Evolutionary conservation across 1,284 basidiomycete species (phyloP).

Genomic region (Athelia psychrophila): DNA sequence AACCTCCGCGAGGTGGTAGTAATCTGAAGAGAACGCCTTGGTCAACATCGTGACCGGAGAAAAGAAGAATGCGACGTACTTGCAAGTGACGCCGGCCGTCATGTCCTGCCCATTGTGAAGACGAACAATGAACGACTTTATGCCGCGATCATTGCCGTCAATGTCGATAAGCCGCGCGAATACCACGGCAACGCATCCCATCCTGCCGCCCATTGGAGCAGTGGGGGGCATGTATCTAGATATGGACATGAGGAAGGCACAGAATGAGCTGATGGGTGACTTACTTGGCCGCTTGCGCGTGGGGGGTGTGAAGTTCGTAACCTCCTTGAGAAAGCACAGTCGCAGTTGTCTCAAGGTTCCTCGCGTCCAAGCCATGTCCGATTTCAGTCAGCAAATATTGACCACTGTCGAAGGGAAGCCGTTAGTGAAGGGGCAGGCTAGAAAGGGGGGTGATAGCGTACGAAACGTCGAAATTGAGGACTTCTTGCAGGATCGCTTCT

Average conservation of each 20-base stretch:
- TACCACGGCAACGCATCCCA: constrained; percentile 25
- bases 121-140: constrained; percentile 25
- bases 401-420: constrained; percentile 24
- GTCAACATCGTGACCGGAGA: neutral
- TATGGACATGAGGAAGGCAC: neutral
- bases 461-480: constrained; percentile 25
- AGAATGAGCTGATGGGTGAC: constrained; percentile 7
- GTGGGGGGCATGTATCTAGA: constrained; percentile 47
- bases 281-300: constrained; percentile 34
- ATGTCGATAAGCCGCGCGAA: constrained; percentile 23
- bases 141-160: constrained; percentile 18
- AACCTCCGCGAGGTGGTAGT: constrained; percentile 33
- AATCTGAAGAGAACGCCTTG: constrained; percentile 17
- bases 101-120: constrained; percentile 25
- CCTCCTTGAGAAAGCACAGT: constrained; percentile 29
- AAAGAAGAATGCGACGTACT: constrained; percentile 13
- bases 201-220: constrained; percentile 26
- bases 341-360: constrained; percentile 38
- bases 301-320: constrained; percentile 36
- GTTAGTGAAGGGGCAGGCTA: neutral
- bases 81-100: constrained; percentile 21
- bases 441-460: constrained; percentile 5
- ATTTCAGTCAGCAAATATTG: constrained; percentile 41
- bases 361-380: constrained; percentile 39
- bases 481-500: constrained; percentile 20